Conservation (phyloP, 2,329 filamentous ascomycete genomes). For the Metarhizium rileyi region DNA sequence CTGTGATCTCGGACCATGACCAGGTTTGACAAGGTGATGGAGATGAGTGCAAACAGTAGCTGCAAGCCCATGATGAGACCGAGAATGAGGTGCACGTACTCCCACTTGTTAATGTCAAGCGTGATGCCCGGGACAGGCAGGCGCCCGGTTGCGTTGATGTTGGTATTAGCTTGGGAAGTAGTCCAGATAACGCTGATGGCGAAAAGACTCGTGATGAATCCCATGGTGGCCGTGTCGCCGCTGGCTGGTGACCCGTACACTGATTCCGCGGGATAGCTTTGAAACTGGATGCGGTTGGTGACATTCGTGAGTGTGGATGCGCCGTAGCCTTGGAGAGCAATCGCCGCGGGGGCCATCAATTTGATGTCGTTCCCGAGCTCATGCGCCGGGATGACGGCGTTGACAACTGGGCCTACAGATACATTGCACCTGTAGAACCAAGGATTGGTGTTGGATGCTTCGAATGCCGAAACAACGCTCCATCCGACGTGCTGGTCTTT, state of each 20-base stretch:
- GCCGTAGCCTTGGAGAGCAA: conserved; percentile 31
- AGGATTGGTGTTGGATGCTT: conserved; percentile 22
- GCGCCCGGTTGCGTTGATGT: conserved; percentile 16
- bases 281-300: conserved; percentile 19
- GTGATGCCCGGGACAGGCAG: conserved; percentile 21
- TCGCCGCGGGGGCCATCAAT: conserved; percentile 23
- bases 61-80: conserved; percentile 22
- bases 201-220: conserved; percentile 24
- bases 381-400: conserved; percentile 26
- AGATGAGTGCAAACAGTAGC: conserved; percentile 16
- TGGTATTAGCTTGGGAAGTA: conserved; percentile 20
- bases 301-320: conserved; percentile 13
- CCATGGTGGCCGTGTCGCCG: conserved; percentile 25
- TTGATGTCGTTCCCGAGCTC: conserved; percentile 24
- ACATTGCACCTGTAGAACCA: conserved; percentile 35
- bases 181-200: conserved; percentile 25
- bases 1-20: conserved; percentile 19
- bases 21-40: conserved; percentile 15
- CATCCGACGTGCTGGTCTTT: conserved; percentile 16
- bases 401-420: conserved; percentile 22
- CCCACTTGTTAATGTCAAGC: conserved; percentile 24
- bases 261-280: conserved; percentile 33
- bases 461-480: conserved; percentile 25
- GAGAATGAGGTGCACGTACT: conserved; percentile 21
- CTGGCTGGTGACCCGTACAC: conserved; percentile 23